Conservation (phyloP, 2,329 filamentous ascomycete genomes). For the Calycina marina region DNA sequence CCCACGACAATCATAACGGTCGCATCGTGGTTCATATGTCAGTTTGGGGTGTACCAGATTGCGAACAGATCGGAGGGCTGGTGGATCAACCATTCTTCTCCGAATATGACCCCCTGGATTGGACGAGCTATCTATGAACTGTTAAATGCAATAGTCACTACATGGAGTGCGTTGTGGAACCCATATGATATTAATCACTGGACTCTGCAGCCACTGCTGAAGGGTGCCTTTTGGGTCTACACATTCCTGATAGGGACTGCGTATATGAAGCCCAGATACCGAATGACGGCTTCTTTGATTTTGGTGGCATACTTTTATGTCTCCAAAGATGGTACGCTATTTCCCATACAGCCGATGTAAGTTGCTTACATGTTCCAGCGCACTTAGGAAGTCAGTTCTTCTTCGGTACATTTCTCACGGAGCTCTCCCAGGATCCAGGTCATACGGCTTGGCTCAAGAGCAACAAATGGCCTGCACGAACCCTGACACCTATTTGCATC, state of each 20-base stretch:
- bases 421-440: conserved; percentile 36
- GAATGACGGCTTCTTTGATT: conserved; percentile 31
- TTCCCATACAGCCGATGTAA: not conserved
- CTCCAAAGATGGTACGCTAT: conserved; percentile 17
- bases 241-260: conserved; percentile 35
- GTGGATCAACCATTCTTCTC: conserved; percentile 39
- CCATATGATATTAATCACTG: conserved; percentile 43
- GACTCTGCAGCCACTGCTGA: conserved; percentile 39
- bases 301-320: conserved; percentile 35
- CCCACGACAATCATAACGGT: conserved; percentile 39
- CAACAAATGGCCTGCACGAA: conserved; percentile 28
- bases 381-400: conserved; percentile 44
- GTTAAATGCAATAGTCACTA: conserved; percentile 30
- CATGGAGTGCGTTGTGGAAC: conserved; percentile 36
- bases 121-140: conserved; percentile 29
- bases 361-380: too few relatives aligned
- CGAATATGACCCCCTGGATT: conserved; percentile 27
- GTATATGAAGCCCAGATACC: conserved; percentile 32
- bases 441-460: conserved; percentile 31
- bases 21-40: conserved; percentile 38
- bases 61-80: conserved; percentile 42
- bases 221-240: conserved; percentile 40
- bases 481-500: conserved; percentile 35
- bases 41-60: conserved; percentile 41
- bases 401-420: conserved; percentile 46